phyloP scores from a whole-genome alignment of 208 protist genomes.

The Angomonas deanei region DNA sequence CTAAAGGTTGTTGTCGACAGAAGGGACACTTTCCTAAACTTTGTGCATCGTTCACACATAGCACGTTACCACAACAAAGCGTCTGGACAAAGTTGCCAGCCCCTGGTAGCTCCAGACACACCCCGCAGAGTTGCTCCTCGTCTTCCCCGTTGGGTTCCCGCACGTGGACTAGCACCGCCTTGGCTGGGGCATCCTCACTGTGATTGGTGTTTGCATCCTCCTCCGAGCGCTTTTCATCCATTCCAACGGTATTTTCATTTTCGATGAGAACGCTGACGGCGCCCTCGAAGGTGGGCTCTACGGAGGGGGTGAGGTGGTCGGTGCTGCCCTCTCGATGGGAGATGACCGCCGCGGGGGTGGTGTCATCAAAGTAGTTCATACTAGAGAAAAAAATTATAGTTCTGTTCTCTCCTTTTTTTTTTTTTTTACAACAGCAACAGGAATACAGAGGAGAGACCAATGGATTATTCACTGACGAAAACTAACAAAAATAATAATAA shows the following conservation, averaged over 20 bases:
- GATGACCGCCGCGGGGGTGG: background rate
- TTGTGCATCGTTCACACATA: slow-evolving; percentile 77
- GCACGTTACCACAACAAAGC: slow-evolving; percentile 80
- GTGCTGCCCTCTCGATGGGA: background rate
- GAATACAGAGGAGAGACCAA: background rate
- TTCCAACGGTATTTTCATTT: too few relatives aligned
- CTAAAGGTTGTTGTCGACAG: slow-evolving; percentile 70
- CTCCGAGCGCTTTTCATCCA: too few relatives aligned
- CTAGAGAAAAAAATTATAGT: background rate
- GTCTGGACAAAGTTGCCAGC: slow-evolving; percentile 57
- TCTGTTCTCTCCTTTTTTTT: slow-evolving; percentile 1
- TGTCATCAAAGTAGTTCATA: background rate
- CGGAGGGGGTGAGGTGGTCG: too few relatives aligned
- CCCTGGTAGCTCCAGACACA: slow-evolving; percentile 66
- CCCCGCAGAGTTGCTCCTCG: slow-evolving; percentile 74
- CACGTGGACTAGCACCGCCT: too few relatives aligned
- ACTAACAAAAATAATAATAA: too few relatives aligned
- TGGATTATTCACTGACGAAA: background rate
- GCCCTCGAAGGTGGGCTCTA: too few relatives aligned
- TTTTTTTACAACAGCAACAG: background rate
- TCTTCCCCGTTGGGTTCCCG: too few relatives aligned
- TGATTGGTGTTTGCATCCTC: background rate
- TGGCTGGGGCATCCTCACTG: background rate
- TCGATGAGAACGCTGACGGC: too few relatives aligned
- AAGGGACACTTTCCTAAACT: slow-evolving; percentile 77